Percentiles rank a stretch among this genome's conserved stretches.
Evolutionary conservation across 2,329 filamentous ascomycete genomes (phyloP).

Genomic region (Metarhizium humberi): DNA sequence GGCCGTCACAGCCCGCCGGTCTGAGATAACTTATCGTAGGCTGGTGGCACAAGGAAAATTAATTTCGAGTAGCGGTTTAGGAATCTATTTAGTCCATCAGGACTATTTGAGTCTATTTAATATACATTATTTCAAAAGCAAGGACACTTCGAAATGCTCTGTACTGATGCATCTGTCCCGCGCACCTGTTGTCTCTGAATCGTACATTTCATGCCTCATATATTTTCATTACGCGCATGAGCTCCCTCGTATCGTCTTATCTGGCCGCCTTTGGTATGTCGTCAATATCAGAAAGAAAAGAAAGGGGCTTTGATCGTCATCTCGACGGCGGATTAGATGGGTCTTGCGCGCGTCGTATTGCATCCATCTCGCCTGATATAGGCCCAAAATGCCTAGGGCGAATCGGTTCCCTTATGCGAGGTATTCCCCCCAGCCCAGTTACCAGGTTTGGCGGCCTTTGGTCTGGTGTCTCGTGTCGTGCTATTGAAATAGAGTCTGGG

Average conservation of each 20-base stretch:
- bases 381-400: not conserved
- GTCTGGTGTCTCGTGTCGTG: not conserved
- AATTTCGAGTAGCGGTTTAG: not conserved
- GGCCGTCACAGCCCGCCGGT: not conserved
- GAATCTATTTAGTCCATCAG: too few relatives aligned
- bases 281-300: not conserved
- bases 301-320: not conserved
- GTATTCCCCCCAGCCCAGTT: not conserved
- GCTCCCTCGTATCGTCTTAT: too few relatives aligned
- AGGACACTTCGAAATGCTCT: too few relatives aligned
- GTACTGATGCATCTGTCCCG: too few relatives aligned
- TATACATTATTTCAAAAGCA: too few relatives aligned
- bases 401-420: slow-evolving; percentile 3
- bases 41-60: not conserved
- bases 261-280: not conserved
- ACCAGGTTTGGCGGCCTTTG: not conserved
- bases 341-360: not conserved
- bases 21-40: not conserved
- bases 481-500: slow-evolving; percentile 6
- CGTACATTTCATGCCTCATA: not conserved
- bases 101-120: too few relatives aligned
- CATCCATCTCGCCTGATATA: not conserved
- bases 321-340: slow-evolving; percentile 3
- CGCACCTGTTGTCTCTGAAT: too few relatives aligned
- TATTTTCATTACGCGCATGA: not conserved